Percentiles rank a stretch among this genome's conserved stretches.
Evolutionary conservation across 768 basidiomycete genomes (phyloP).

Genomic region (Tricholoma saponaceum): DNA sequence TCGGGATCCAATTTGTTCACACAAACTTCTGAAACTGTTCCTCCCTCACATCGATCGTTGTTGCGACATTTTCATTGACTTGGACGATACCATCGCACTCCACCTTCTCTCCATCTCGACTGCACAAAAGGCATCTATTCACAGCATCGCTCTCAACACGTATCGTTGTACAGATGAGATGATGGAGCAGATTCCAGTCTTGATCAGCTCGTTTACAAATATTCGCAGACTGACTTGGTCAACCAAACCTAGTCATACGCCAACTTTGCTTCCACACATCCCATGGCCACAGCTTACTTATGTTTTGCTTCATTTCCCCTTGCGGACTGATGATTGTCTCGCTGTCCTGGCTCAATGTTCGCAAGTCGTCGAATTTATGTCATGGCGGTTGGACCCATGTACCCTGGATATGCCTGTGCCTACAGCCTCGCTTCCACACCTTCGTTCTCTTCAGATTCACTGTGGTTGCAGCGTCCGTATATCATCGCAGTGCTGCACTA

Average conservation of each 20-base stretch:
- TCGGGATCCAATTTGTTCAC: not conserved
- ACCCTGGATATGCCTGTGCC: too few species aligned
- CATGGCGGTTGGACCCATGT: not conserved
- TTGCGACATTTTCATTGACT: not conserved
- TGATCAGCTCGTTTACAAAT: not conserved
- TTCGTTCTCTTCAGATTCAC: not conserved
- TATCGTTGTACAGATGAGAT: not conserved
- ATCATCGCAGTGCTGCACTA: not conserved
- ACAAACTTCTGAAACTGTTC: not conserved
- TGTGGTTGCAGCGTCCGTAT: not conserved
- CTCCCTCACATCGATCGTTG: not conserved
- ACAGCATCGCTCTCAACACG: not conserved
- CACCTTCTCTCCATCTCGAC: not conserved
- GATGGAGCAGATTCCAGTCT: not conserved
- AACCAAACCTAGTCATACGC: too few species aligned
- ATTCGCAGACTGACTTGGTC: not conserved
- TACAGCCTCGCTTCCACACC: not conserved
- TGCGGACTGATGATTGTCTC: not conserved
- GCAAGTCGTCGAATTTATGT: not conserved
- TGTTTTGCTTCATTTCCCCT: not conserved
- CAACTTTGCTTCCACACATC: not conserved
- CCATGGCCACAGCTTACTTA: not conserved
- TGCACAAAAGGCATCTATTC: not conserved
- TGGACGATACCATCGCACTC: not conserved
- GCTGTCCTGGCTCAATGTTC: not conserved